These are phyloP conservation scores for Ceratocystis variospora DNA, from an alignment of 2,329 filamentous ascomycete genomes.

Conservation along the genomic window DNA sequence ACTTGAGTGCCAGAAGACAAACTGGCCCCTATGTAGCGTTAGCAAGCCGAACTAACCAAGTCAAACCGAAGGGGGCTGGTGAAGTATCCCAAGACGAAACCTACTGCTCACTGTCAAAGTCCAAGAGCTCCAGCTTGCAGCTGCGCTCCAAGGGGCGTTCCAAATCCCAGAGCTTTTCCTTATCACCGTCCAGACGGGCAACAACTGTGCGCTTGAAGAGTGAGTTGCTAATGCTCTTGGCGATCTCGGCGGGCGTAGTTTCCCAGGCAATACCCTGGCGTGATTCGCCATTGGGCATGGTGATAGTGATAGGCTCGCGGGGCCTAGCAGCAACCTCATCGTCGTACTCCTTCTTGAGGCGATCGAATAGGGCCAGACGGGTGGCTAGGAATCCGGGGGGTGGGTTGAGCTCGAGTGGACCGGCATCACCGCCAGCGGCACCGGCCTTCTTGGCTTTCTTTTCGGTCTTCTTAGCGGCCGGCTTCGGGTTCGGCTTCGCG, in stretches of 20 bases:
- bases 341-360: constrained; percentile 71
- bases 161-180: constrained; percentile 72
- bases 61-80: background rate
- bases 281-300: constrained; percentile 56
- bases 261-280: constrained; percentile 74
- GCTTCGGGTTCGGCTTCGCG: constrained; percentile 12
- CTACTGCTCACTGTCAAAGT: constrained; percentile 45
- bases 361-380: constrained; percentile 62
- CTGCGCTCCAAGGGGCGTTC: constrained; percentile 78
- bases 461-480: constrained; percentile 33
- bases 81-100: background rate
- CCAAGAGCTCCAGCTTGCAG: constrained; percentile 71
- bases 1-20: constrained; percentile 95
- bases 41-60: background rate
- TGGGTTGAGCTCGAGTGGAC: constrained; percentile 36
- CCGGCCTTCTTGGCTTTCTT: constrained; percentile 33
- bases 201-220: constrained; percentile 77
- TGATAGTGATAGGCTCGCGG: constrained; percentile 59
- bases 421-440: constrained; percentile 26
- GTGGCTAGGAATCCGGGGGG: constrained; percentile 68
- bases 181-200: constrained; percentile 62
- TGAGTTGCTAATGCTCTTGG: constrained; percentile 69
- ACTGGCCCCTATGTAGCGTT: constrained; percentile 46
- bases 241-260: constrained; percentile 71
- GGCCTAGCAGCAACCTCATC: constrained; percentile 59